Conservation (phyloP, 106 monocot species). For the Iris macrosiphon region DNA sequence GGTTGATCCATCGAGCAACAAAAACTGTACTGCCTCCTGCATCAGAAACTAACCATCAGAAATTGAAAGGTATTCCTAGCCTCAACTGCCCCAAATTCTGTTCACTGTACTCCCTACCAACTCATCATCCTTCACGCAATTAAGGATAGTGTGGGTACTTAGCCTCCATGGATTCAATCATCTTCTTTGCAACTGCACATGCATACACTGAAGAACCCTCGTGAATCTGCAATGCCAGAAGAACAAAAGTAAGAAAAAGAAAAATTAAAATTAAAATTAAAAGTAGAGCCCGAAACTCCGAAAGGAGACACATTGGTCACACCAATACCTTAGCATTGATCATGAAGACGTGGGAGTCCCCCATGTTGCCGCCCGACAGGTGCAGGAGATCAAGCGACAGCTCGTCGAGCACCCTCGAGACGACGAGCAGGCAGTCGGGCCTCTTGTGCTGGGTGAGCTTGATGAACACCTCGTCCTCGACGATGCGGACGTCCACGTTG, state of each 20-base stretch:
- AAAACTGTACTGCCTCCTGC: no score
- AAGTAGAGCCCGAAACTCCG: no score
- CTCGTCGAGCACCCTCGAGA: constrained; percentile 44
- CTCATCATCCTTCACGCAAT: no score
- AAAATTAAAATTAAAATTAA: neutral
- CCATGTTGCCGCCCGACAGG: constrained; percentile 57
- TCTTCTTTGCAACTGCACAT: constrained; percentile 61
- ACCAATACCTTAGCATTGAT: constrained; percentile 77
- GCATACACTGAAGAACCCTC: constrained; percentile 61
- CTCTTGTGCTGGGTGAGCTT: constrained; percentile 52
- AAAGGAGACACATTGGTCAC: neutral
- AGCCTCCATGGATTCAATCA: constrained; percentile 61
- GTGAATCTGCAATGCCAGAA: constrained; percentile 55
- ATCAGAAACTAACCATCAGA: no score
- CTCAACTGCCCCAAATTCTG: no score
- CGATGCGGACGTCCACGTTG: constrained; percentile 64
- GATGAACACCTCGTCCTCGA: constrained; percentile 89
- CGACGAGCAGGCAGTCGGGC: constrained; percentile 27
- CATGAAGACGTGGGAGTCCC: constrained; percentile 66
- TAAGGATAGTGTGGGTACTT: constrained; percentile 4
- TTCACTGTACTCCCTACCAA: no score
- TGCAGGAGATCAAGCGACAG: constrained; percentile 69
- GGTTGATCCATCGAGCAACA: no score
- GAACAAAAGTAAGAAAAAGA: neutral
- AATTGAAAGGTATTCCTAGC: no score